Evolutionary conservation across 495 filamentous ascomycete species (phyloP).

Genomic region (Penicillium egyptiacum): DNA sequence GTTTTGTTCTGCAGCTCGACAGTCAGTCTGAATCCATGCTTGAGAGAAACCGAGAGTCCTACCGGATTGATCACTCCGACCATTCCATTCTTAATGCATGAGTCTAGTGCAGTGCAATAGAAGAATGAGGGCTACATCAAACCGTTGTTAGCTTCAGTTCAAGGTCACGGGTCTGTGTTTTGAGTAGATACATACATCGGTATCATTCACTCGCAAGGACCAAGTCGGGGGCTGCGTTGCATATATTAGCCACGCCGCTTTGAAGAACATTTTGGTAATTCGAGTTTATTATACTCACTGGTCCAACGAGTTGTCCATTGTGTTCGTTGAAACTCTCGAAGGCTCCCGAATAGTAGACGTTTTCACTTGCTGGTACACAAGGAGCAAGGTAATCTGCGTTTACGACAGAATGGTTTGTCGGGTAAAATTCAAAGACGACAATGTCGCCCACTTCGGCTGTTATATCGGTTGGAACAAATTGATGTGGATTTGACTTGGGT

Average conservation of each 20-base stretch:
- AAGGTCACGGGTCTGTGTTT: not conserved
- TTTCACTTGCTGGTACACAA: slow-evolving; percentile 51
- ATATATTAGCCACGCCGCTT: not conserved
- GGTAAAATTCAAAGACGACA: slow-evolving; percentile 62
- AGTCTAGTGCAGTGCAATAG: slow-evolving; percentile 43
- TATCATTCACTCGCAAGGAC: slow-evolving; percentile 36
- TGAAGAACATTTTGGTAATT: not conserved
- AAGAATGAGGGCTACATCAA: slow-evolving; percentile 37
- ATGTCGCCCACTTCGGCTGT: slow-evolving; percentile 53
- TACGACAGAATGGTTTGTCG: slow-evolving; percentile 61
- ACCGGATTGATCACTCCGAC: slow-evolving; percentile 46
- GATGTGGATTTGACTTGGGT: slow-evolving; percentile 39
- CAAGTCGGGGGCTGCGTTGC: slow-evolving; percentile 33
- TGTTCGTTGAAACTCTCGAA: slow-evolving; percentile 34
- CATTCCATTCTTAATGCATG: slow-evolving; percentile 44
- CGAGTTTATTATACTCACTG: slow-evolving; percentile 20
- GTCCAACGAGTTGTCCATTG: slow-evolving; percentile 32
- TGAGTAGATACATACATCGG: slow-evolving; percentile 27
- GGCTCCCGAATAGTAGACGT: slow-evolving; percentile 42
- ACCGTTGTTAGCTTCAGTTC: not conserved
- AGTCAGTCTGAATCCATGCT: not conserved
- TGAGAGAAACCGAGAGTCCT: slow-evolving; percentile 3
- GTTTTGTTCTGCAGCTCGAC: slow-evolving; percentile 31
- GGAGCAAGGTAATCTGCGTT: slow-evolving; percentile 57
- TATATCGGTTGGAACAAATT: slow-evolving; percentile 53